These are phyloP conservation scores for Laguncularia racemosa DNA, from an alignment of 345 rosid species.

Conservation along the genomic window DNA sequence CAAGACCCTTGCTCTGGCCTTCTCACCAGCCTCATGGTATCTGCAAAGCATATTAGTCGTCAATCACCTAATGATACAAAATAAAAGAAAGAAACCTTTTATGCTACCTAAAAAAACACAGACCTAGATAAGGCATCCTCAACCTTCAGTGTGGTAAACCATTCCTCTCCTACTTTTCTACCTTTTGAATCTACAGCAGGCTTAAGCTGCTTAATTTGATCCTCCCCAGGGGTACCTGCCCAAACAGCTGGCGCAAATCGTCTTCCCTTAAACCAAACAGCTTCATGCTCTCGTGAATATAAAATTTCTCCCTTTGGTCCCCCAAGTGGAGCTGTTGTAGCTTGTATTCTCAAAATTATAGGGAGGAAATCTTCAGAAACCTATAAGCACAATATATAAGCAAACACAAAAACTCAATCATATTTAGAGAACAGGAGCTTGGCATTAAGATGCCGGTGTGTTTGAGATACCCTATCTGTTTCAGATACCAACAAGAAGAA, in stretches of 20 bases:
- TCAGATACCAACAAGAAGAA: no score
- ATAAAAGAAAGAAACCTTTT: not conserved
- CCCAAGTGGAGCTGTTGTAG: conserved; percentile 65
- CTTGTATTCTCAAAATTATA: conserved; percentile 67
- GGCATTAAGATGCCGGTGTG: no score
- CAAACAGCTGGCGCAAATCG: conserved; percentile 72
- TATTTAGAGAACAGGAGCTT: no score
- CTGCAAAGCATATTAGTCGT: conserved; percentile 24
- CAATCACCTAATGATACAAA: not conserved
- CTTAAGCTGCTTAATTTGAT: conserved; percentile 86
- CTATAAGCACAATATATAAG: conserved; percentile 21
- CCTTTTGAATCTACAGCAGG: conserved; percentile 88
- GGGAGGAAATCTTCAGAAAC: conserved; percentile 80
- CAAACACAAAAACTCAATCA: not conserved
- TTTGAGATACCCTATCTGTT: no score
- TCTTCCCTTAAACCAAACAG: conserved; percentile 95
- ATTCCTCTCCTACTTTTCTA: conserved; percentile 94
- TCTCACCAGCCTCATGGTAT: conserved; percentile 79
- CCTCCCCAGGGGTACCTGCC: conserved; percentile 90
- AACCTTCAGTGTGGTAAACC: conserved; percentile 82
- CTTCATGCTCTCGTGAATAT: conserved; percentile 87
- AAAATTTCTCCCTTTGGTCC: conserved; percentile 81
- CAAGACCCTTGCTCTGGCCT: conserved; percentile 64
- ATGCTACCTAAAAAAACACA: conserved; percentile 3
- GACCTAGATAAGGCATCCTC: conserved; percentile 78